Conservation (phyloP, 2,329 filamentous ascomycete species). For the Orbilia oligospora region DNA sequence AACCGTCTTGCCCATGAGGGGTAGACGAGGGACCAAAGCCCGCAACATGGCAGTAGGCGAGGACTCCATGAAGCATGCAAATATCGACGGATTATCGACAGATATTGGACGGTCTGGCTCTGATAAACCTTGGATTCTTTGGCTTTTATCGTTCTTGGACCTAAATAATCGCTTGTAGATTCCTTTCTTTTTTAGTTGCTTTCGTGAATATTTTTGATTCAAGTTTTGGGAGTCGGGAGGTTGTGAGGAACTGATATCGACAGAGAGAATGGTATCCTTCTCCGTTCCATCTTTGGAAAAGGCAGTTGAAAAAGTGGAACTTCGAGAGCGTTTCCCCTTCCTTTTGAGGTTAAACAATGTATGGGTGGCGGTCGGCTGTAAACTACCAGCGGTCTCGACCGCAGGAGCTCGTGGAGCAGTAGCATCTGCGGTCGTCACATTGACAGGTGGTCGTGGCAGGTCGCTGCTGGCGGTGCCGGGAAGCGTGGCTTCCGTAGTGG, state of each 20-base stretch:
- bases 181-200: conserved; percentile 2
- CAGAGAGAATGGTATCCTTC: conserved; percentile 14
- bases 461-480: conserved; percentile 10
- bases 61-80: conserved; percentile 52
- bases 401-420: conserved; percentile 5
- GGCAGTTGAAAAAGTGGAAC: conserved; percentile 22
- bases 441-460: conserved; percentile 32
- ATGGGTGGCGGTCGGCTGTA: neutral
- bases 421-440: conserved; percentile 9
- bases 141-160: neutral
- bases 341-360: conserved; percentile 45
- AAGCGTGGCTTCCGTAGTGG: conserved; percentile 22
- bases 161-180: conserved; percentile 2
- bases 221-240: neutral
- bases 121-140: conserved; percentile 26
- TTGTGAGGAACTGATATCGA: conserved; percentile 6
- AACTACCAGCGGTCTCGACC: neutral
- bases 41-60: conserved; percentile 37
- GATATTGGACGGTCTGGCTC: conserved; percentile 53
- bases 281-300: conserved; percentile 27
- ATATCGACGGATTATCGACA: conserved; percentile 50
- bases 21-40: conserved; percentile 45
- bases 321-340: conserved; percentile 42
- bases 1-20: conserved; percentile 66
- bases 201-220: neutral